phyloP scores from a whole-genome alignment of 257 asterid genomes.

The Nemophila menziesii region DNA sequence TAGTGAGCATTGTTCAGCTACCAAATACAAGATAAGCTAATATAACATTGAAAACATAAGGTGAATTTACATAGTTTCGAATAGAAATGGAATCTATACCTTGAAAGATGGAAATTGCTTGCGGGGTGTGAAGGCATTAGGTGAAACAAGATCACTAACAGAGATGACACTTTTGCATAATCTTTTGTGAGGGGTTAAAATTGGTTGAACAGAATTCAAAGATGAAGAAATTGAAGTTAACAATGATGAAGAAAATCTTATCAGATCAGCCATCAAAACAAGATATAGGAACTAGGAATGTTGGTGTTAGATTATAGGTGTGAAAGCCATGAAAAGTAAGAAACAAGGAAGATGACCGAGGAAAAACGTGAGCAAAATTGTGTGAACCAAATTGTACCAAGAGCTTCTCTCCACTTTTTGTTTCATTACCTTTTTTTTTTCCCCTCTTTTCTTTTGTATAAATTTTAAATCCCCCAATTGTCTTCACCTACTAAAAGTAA shows the following conservation, averaged over 20 bases:
- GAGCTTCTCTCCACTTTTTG: neutral
- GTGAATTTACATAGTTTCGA: neutral
- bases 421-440: no score
- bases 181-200: constrained; percentile 24
- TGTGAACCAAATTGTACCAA: constrained; percentile 26
- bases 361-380: constrained; percentile 9
- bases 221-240: constrained; percentile 40
- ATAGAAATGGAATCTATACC: constrained; percentile 33
- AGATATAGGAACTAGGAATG: neutral
- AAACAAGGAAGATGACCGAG: neutral
- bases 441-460: no score
- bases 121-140: constrained; percentile 29
- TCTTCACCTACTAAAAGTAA: no score
- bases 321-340: constrained; percentile 12
- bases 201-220: constrained; percentile 29
- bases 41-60: neutral
- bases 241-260: constrained; percentile 37
- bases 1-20: neutral
- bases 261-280: constrained; percentile 53
- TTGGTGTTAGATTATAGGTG: neutral
- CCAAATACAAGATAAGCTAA: constrained; percentile 3
- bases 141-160: constrained; percentile 32
- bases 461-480: no score
- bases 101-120: constrained; percentile 36
- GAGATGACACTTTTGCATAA: constrained; percentile 32